Evolutionary conservation across 1,284 basidiomycete species (phyloP).

Genomic region (Ceratobasidium papillatum): DNA sequence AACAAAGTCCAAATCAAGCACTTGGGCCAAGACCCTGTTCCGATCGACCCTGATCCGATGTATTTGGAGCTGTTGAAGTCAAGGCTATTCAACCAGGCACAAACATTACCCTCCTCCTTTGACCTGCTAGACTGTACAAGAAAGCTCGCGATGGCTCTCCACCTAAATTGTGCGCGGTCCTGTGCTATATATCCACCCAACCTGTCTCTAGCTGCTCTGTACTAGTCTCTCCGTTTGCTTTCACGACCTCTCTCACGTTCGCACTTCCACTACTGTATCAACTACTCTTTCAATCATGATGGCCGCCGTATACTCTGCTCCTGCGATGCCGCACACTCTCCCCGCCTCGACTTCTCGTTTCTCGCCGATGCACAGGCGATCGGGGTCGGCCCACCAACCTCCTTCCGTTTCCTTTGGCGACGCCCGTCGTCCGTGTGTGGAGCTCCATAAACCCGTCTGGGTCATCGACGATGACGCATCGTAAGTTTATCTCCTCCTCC

Average conservation of each 20-base stretch:
- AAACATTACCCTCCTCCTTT: constrained; percentile 21
- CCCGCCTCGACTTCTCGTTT: constrained; percentile 9
- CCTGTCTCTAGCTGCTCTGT: constrained; percentile 1
- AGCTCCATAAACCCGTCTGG: constrained; percentile 43
- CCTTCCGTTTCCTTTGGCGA: constrained; percentile 42
- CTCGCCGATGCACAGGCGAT: constrained; percentile 19
- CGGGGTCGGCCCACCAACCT: constrained; percentile 20
- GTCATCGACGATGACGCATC: constrained; percentile 38
- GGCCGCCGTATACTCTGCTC: constrained; percentile 25
- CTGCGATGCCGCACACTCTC: constrained; percentile 28
- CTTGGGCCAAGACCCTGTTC: neutral
- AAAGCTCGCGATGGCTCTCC: neutral
- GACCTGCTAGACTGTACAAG: constrained; percentile 18
- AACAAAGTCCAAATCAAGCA: constrained; percentile 9
- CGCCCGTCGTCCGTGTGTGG: constrained; percentile 40
- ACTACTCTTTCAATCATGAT: constrained; percentile 8
- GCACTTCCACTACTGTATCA: constrained; percentile 6
- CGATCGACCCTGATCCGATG: neutral
- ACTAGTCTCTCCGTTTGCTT: constrained; percentile 10
- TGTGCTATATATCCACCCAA: constrained; percentile 18
- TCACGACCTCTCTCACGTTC: neutral
- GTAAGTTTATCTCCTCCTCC: constrained; percentile 23
- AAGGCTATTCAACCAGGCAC: constrained; percentile 1
- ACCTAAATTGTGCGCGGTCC: constrained; percentile 3
- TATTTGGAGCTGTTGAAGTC: neutral